Conservation (phyloP, 805 yeast genomes). For the Cyberlindnera euphorbiae region DNA sequence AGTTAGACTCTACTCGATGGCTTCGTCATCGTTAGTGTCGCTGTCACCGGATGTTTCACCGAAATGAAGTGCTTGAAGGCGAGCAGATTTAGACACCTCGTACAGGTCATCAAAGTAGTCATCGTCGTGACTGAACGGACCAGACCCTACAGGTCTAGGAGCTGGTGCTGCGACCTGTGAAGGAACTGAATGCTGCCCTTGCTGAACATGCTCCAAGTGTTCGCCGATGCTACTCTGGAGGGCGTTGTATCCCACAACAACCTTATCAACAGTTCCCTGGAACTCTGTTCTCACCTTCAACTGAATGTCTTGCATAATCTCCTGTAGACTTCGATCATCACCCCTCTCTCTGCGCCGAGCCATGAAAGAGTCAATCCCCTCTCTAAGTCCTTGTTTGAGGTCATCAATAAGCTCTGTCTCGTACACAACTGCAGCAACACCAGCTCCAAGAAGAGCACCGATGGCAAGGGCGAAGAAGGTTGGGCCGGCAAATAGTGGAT, state of each 20-base stretch:
- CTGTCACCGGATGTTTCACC: background rate
- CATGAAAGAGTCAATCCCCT: slow-evolving; percentile 3
- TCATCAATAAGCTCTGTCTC: slow-evolving; percentile 9
- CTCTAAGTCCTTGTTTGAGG: slow-evolving; percentile 5
- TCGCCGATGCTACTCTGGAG: no score
- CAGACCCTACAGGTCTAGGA: background rate
- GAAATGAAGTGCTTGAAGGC: background rate
- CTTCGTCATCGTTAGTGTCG: background rate
- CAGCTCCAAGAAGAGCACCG: slow-evolving; percentile 11
- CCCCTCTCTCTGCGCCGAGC: slow-evolving; percentile 3
- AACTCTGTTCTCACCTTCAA: no score
- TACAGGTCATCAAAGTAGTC: slow-evolving; percentile 8
- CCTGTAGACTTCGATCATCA: background rate
- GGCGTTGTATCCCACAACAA: no score
- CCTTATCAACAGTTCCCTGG: no score
- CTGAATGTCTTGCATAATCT: no score
- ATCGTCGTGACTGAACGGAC: background rate
- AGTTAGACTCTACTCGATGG: background rate
- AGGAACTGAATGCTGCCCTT: no score
- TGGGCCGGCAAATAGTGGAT: slow-evolving; percentile 6
- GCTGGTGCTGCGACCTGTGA: no score
- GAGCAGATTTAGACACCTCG: slow-evolving; percentile 2
- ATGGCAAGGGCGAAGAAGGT: slow-evolving; percentile 7
- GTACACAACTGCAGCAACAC: slow-evolving; percentile 6
- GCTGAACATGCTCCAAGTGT: no score